Percentiles rank a stretch among this genome's conserved stretches.
Conservation (phyloP, 2,329 filamentous ascomycete species). For the Diaporthe destruens region DNA sequence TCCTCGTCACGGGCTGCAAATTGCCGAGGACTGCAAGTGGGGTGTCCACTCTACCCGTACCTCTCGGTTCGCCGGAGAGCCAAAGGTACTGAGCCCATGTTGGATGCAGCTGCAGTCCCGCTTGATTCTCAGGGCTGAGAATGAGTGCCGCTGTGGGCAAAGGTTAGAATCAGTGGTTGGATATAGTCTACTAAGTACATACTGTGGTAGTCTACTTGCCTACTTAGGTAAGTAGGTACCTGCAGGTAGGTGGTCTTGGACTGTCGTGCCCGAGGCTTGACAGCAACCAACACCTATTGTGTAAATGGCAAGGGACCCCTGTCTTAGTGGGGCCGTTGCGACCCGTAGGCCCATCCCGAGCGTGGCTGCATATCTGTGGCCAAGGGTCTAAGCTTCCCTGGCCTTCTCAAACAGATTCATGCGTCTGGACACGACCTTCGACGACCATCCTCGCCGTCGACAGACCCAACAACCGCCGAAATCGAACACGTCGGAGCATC, state of each 20-base stretch:
- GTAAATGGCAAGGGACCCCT: constrained; percentile 16
- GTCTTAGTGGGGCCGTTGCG: constrained; percentile 19
- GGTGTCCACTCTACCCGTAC: neutral
- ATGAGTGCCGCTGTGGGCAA: neutral
- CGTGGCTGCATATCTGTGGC: constrained; percentile 29
- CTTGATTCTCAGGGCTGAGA: neutral
- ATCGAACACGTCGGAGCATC: constrained; percentile 31
- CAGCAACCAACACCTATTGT: neutral
- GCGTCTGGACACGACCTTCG: constrained; percentile 32
- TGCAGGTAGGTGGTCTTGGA: neutral
- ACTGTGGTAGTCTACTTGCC: too few relatives aligned
- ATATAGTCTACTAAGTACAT: too few relatives aligned
- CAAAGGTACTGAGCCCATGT: constrained; percentile 3
- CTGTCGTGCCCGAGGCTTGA: neutral
- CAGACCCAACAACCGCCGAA: neutral
- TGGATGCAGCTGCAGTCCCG: neutral
- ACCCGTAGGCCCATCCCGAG: constrained; percentile 31
- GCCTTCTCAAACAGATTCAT: constrained; percentile 33
- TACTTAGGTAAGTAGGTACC: too few relatives aligned
- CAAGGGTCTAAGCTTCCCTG: constrained; percentile 28
- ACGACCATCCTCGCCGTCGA: constrained; percentile 13
- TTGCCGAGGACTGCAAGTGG: constrained; percentile 27
- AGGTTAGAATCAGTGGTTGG: too few relatives aligned
- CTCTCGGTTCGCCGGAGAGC: neutral
- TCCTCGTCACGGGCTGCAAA: constrained; percentile 17